Evolutionary conservation across 2,329 filamentous ascomycete species (phyloP).

Genomic region (Dothistroma pini): DNA sequence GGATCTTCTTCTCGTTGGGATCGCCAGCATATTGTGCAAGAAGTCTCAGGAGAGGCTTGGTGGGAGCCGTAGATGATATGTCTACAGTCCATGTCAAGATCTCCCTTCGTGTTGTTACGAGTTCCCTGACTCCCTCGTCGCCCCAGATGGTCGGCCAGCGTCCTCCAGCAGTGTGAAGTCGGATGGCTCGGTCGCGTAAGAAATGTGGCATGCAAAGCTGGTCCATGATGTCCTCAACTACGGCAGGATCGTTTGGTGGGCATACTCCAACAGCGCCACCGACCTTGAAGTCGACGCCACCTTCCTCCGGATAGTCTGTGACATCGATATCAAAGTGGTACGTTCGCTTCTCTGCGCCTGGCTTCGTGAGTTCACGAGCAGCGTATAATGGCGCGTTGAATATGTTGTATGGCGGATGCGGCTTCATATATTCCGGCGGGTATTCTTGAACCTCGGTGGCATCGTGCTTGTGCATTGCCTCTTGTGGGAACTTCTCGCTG

Average conservation of each 20-base stretch:
- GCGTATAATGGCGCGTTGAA: constrained; percentile 84
- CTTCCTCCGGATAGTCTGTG: constrained; percentile 84
- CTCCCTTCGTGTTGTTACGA: constrained; percentile 87
- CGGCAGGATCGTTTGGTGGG: constrained; percentile 72
- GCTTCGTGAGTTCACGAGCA: constrained; percentile 79
- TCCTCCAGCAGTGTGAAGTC: constrained; percentile 73
- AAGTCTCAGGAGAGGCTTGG: constrained; percentile 78
- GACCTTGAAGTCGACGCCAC: constrained; percentile 88
- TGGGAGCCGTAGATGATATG: constrained; percentile 87
- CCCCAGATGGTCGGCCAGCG: constrained; percentile 99
- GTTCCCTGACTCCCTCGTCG: constrained; percentile 75
- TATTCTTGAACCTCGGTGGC: constrained; percentile 50
- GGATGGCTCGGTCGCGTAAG: constrained; percentile 77
- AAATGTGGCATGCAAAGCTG: constrained; percentile 75
- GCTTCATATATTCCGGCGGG: constrained; percentile 86
- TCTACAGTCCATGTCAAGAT: constrained; percentile 96
- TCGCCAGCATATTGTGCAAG: constrained; percentile 80
- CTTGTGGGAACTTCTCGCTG: constrained; percentile 56
- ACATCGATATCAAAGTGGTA: constrained; percentile 98
- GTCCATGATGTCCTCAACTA: constrained; percentile 82
- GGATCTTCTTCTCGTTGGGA: constrained; percentile 80
- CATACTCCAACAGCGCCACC: constrained; percentile 92
- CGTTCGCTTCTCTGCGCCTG: constrained; percentile 90
- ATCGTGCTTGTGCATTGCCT: constrained; percentile 41
- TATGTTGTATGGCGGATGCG: constrained; percentile 88